Percentiles rank a stretch among this genome's conserved stretches.
Evolutionary conservation across 257 asterid species (phyloP).

Genomic region (Jasminum sambac): DNA sequence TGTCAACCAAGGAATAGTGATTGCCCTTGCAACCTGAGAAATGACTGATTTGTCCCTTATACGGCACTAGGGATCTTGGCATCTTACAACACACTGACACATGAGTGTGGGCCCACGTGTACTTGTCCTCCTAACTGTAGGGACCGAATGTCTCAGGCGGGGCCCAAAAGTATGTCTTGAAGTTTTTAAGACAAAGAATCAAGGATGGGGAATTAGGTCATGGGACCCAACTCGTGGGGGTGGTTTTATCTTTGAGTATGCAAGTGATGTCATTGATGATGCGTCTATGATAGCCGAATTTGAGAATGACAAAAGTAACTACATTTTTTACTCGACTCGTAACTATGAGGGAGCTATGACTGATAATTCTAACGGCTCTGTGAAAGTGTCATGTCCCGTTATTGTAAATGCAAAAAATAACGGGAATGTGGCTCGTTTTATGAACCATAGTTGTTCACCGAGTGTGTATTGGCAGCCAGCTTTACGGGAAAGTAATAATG

Average conservation of each 20-base stretch:
- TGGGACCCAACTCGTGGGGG: slow-evolving; percentile 61
- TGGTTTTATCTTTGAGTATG: slow-evolving; percentile 50
- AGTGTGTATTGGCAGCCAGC: slow-evolving; percentile 50
- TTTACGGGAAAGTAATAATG: slow-evolving; percentile 37
- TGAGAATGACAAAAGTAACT: slow-evolving; percentile 36
- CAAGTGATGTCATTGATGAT: slow-evolving; percentile 47
- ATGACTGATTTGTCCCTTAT: slow-evolving; percentile 42
- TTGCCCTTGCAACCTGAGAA: slow-evolving; percentile 43
- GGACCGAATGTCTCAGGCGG: slow-evolving; percentile 42
- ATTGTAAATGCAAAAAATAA: slow-evolving; percentile 40
- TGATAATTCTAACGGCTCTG: slow-evolving; percentile 30
- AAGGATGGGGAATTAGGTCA: slow-evolving; percentile 61
- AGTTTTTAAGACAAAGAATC: slow-evolving; percentile 46
- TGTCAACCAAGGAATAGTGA: slow-evolving; percentile 42
- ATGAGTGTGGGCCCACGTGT: slow-evolving; percentile 50
- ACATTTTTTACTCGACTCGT: slow-evolving; percentile 49
- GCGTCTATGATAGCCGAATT: slow-evolving; percentile 35
- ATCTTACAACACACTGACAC: slow-evolving; percentile 32
- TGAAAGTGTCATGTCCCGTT: slow-evolving; percentile 39
- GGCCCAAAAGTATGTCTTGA: slow-evolving; percentile 43
- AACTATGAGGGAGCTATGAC: slow-evolving; percentile 32
- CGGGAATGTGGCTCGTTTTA: slow-evolving; percentile 59
- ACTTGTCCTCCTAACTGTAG: slow-evolving; percentile 49
- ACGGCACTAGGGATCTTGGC: slow-evolving; percentile 35
- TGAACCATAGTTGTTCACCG: slow-evolving; percentile 59